Evolutionary conservation across 352 stramenopile species (phyloP), one percentile per base, ranked within the genome.

Genomic region (Phytopythium boreale): DNA sequence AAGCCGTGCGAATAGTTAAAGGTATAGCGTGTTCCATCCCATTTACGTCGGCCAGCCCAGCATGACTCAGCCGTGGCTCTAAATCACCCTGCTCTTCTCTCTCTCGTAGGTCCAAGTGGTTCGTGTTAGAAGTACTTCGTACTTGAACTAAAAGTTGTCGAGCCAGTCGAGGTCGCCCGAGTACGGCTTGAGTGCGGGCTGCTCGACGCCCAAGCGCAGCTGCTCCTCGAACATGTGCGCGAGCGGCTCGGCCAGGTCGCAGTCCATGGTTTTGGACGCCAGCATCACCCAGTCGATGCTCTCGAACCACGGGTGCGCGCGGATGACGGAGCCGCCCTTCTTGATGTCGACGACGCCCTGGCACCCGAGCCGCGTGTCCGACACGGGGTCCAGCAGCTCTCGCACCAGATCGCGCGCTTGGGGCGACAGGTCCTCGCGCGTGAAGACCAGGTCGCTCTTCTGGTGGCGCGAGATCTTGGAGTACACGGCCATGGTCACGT

Each of bases 401-500:
- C 69, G 70, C 22, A 95, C 61, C 3, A 95, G 69, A 52, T 91
- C 71, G 34, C 77, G 71, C 1, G 76, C 84, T 19, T 93, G 71
- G 4, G 43, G 20, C 0, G 83, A 91, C 34, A 92, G 61, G 51
- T 89, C 79, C 31, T 84, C 74, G 0, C 74, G 65, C 22, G 63
- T 20, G 46, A 92, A 92, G 55, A 75, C 71, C 19, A 93, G 72
- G 19, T 71, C 70, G 24, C 80, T 72, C 53, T 89, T 89, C 59
- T 87, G 79, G 65, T 90, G 84, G 3, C 86, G 78, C 2, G 82
- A 91, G 58, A 95, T 93, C 71, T 93, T 95, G 15, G 86, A 95
- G 70, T 95, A 95, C 41, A 92, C 81, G 7, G 82, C 86, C 80
- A 95, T 92, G 8, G 79, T 82, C 59, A 92, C 76, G 72, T 95